These are phyloP conservation scores for Paraleonurus japonicus DNA, from an alignment of 257 asterid species.

Conservation along the genomic window DNA sequence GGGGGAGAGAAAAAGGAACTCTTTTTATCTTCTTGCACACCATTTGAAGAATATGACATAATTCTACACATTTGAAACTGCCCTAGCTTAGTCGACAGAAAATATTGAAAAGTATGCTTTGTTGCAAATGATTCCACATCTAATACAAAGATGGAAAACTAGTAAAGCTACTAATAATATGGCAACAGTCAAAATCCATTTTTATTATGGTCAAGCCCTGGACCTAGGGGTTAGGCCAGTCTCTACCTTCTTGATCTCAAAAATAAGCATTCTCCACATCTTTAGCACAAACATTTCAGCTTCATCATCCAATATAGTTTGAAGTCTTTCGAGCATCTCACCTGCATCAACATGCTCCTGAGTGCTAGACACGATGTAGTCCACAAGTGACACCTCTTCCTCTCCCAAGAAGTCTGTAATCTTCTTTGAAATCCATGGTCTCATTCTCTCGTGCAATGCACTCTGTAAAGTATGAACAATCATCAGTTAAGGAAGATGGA, in stretches of 20 bases:
- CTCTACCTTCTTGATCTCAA: constrained; percentile 94
- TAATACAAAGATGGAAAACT: constrained; percentile 17
- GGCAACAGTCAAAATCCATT: constrained; percentile 9
- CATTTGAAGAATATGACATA: constrained; percentile 25
- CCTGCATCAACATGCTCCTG: constrained; percentile 84
- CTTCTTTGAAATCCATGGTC: constrained; percentile 96
- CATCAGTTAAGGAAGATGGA: neutral
- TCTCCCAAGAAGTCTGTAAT: constrained; percentile 89
- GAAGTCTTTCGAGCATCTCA: constrained; percentile 96
- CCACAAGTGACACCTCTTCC: constrained; percentile 91
- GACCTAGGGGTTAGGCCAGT: constrained; percentile 65
- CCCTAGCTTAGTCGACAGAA: constrained; percentile 18
- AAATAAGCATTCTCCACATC: constrained; percentile 99
- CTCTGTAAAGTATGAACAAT: constrained; percentile 46
- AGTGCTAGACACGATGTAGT: constrained; percentile 84
- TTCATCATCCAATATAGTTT: constrained; percentile 87
- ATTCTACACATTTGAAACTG: constrained; percentile 22
- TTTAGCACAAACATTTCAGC: constrained; percentile 99
- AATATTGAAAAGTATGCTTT: constrained; percentile 14
- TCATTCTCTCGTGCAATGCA: constrained; percentile 74
- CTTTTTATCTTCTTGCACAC: constrained; percentile 6
- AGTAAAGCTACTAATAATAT: neutral
- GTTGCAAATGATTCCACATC: constrained; percentile 27
- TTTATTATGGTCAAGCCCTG: constrained; percentile 41
- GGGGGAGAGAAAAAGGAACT: neutral